Base-by-base conservation (phyloP, 441 rosid genomes). In the Pelargonium fulgidum region DNA sequence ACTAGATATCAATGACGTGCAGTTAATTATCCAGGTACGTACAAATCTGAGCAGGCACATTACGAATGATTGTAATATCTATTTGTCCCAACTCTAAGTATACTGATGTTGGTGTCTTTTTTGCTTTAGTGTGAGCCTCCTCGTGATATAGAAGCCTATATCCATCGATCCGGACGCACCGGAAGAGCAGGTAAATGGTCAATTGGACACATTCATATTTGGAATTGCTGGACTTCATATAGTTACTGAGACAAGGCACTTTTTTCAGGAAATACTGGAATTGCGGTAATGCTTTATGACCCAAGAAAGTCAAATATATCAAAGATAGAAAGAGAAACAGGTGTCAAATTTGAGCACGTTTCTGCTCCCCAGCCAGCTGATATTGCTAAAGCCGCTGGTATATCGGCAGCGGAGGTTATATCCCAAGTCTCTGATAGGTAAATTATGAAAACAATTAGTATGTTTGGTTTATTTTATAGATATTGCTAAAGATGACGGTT, bases 111-210 rank as follows among this genome's bases (percentile, higher is more conserved):
- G 48, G 2, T 13, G 14, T 24, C 22, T 33, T 12, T 26, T 33
- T 12, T 70, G 14, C 72, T 83, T 47, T 62, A 93, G 99, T 89
- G 92, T 76, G 97, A 91, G 80, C 97, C 99, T 45, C 99, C 99
- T 4, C 96, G 92, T 56, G 99, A 91, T 65, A 93, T 91, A 17
- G 97, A 93, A 84, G 96, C 85, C n/a, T 93, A 93, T 47, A 93
- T 93, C 26, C 99, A 91, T 83, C 87, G 97, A 44, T 93, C 99
- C 66, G 97, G 99, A 69, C 87, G 96, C 62, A 93, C 99, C 2
- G 97, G 96, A 80, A 88, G 97, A 83, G 99, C 97, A 69, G 96
- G 97, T 89, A 80, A 47, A 41, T 52, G 3, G 29, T 69, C 59
- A n/a, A n/a, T n/a, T n/a, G n/a, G n/a, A n/a, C n/a, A n/a, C n/a